Evolutionary conservation across 177 flowering plant species (phyloP).

Genomic region (Tripterygium wilfordii): DNA sequence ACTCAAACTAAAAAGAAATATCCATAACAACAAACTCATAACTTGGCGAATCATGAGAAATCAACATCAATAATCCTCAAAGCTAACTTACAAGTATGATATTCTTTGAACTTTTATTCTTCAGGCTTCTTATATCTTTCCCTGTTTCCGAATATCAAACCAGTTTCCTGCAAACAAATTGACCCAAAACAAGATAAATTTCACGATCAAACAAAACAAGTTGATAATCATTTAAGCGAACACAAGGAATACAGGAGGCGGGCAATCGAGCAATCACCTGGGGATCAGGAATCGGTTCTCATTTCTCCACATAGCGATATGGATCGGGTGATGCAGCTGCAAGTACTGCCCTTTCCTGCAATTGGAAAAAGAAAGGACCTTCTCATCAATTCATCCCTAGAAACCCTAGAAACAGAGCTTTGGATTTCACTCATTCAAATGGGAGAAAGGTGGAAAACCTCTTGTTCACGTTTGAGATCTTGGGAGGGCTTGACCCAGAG

Average conservation of each 20-base stretch:
- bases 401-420: too few relatives aligned
- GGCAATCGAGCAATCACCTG: constrained; percentile 35
- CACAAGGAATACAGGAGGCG: not conserved
- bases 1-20: too few relatives aligned
- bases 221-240: too few relatives aligned
- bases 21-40: too few relatives aligned
- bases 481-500: constrained; percentile 93
- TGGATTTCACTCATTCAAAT: too few relatives aligned
- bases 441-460: constrained; percentile 44
- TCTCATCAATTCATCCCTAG: too few relatives aligned
- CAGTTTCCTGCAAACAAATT: constrained; percentile 39
- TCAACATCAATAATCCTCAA: too few relatives aligned
- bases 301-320: constrained; percentile 63
- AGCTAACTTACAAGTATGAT: not conserved
- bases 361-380: not conserved
- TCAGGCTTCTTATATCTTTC: constrained; percentile 23
- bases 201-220: not conserved
- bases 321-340: constrained; percentile 70
- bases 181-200: not conserved
- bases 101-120: constrained; percentile 6
- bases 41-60: too few relatives aligned
- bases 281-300: constrained; percentile 82
- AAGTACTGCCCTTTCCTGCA: constrained; percentile 69
- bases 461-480: constrained; percentile 71
- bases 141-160: constrained; percentile 62